Percentiles rank a stretch among this genome's conserved stretches.
Conservation (phyloP, 2,329 filamentous ascomycete species). For the Penicillium sumatraense region DNA sequence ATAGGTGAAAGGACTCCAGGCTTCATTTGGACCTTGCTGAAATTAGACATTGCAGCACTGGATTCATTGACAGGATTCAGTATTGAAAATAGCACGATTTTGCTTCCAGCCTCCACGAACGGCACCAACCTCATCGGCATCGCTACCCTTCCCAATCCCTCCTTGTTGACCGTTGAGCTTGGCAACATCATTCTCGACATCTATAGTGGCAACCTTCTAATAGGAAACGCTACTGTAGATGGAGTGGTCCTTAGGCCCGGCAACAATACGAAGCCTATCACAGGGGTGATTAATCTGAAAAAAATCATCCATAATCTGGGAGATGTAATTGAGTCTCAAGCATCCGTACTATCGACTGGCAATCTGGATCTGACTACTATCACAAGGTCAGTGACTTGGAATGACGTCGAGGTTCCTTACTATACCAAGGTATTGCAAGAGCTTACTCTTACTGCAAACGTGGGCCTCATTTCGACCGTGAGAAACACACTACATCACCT, state of each 20-base stretch:
- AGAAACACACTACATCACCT: too few relatives aligned
- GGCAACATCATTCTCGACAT: background rate
- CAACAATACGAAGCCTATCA: background rate
- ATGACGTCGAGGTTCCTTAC: background rate
- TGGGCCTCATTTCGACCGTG: too few relatives aligned
- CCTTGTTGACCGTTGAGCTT: background rate
- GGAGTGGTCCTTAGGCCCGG: background rate
- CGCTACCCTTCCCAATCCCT: background rate
- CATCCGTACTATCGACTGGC: background rate
- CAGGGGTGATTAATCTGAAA: background rate
- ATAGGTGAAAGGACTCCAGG: too few relatives aligned
- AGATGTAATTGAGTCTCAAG: background rate
- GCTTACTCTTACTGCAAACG: background rate
- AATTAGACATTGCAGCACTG: conserved; percentile 48
- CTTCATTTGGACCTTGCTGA: background rate
- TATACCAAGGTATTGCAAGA: background rate
- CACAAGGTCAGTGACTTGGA: background rate
- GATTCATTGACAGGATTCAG: conserved; percentile 57
- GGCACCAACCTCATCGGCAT: background rate
- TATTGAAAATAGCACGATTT: conserved; percentile 56
- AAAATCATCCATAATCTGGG: background rate
- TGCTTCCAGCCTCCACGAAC: conserved; percentile 33
- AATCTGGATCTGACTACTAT: background rate
- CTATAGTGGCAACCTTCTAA: background rate
- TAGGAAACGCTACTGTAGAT: background rate